Base-by-base conservation (phyloP, 2,329 filamentous ascomycete species). In the Diatrype stigma region DNA sequence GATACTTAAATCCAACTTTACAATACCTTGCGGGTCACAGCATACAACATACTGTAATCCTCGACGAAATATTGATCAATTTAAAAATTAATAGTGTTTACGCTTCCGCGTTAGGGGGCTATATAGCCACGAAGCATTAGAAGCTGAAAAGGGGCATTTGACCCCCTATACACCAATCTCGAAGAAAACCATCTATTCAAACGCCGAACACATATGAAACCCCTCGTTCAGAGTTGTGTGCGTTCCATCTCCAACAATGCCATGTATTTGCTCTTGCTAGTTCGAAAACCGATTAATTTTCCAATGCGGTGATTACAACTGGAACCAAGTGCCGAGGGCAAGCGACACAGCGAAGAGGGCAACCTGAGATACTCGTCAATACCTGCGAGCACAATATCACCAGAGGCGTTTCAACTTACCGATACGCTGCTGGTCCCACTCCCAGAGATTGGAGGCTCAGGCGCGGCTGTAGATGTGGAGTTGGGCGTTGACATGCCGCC, bases 281-380 rank as follows among this genome's bases (percentile, higher is more conserved):
- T 23, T 23, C 38, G 19, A 14, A 12, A 19, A 16, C 8, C n/a
- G 38, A 21, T 11, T 23, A 14, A 16, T 21, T 3, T 21, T 11
- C 21, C 14, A 16, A 14, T 42, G 38, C 11, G 19, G 8, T 12
- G n/a, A 38, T 53, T 57, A 64, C 17, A 63, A 45, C 45, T 60
- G 57, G 37, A 61, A 44, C 35, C 61, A 40, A 23, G 58, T 55
- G 22, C 56, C 48, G 26, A 64, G 44, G 3, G 49, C 48, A n/a
- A 57, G 35, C 10, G 61, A 63, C 42, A 53, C 46, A 12, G 59
- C 23, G 40, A 65, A 53, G n/a, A 66, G 40, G 8, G 56, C 58
- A 28, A 59, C 37, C 62, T 65, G 17, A 1, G 34, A 30, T 10
- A 12, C 40, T 30, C 11, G 38, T 17, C 14, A 49, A 63, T 51